A percentile compares a stretch with the other conserved stretches of the same genome.
phyloP scores from a whole-genome alignment of 768 basidiomycete species.

The Lactarius sanguifluus region DNA sequence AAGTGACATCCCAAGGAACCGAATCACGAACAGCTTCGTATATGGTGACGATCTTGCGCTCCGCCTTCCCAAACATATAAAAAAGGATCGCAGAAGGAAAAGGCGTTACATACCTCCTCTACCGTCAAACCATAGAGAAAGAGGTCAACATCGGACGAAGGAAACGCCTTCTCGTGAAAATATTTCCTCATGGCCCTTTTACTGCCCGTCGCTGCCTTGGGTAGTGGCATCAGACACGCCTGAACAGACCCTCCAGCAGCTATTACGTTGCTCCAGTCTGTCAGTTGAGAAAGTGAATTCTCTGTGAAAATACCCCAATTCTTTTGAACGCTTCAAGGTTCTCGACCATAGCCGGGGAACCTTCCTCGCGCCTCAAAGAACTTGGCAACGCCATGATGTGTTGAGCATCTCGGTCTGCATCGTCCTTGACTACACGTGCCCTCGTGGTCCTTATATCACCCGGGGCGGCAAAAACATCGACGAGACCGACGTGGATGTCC shows the following conservation, averaged over 20 bases:
- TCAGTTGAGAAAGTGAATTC: slow-evolving; percentile 56
- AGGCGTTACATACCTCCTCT: slow-evolving; percentile 43
- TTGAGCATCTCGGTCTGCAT: slow-evolving; percentile 46
- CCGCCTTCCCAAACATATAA: slow-evolving; percentile 42
- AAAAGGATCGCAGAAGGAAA: background rate
- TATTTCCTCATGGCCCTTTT: slow-evolving; percentile 58
- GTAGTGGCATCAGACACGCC: slow-evolving; percentile 54
- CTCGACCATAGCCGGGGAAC: slow-evolving; percentile 48
- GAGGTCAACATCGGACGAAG: slow-evolving; percentile 62
- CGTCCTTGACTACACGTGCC: slow-evolving; percentile 48
- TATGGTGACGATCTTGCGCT: slow-evolving; percentile 56
- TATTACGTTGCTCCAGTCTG: slow-evolving; percentile 63
- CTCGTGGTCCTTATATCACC: slow-evolving; percentile 49
- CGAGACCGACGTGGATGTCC: slow-evolving; percentile 55
- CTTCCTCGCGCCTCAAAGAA: slow-evolving; percentile 47
- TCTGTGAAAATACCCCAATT: slow-evolving; percentile 66
- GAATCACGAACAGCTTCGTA: slow-evolving; percentile 66
- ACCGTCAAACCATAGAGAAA: slow-evolving; percentile 60
- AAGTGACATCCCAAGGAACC: slow-evolving; percentile 67
- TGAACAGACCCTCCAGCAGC: slow-evolving; percentile 62
- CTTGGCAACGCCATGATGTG: slow-evolving; percentile 56
- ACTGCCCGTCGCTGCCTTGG: slow-evolving; percentile 48
- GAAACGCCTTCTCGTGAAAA: slow-evolving; percentile 55
- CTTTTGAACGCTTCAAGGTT: slow-evolving; percentile 58
- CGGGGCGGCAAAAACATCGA: slow-evolving; percentile 57